phyloP scores from a whole-genome alignment of 78 protist genomes.

The Planoprotostelium fungivorum region DNA sequence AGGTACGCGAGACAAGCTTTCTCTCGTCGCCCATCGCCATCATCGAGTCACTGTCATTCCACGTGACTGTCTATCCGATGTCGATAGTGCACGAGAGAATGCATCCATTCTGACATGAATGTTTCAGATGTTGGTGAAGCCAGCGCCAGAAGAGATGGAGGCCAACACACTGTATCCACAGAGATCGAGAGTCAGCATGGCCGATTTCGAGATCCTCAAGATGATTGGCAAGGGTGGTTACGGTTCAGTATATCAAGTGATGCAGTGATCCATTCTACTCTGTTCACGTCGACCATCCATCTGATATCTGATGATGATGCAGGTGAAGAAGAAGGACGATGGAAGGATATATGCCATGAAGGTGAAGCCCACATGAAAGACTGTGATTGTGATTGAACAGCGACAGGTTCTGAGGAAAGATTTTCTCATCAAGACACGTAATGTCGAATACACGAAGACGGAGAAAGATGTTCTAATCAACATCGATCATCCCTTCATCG shows the following conservation, averaged over 20 bases:
- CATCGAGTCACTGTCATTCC: no score
- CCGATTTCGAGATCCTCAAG: background rate
- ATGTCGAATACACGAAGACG: slow-evolving; percentile 74
- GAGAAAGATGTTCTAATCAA: slow-evolving; percentile 77
- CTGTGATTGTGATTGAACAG: background rate
- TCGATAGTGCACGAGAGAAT: no score
- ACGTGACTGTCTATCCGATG: no score
- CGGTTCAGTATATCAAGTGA: background rate
- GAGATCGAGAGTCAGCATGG: background rate
- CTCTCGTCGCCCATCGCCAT: no score
- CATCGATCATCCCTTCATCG: slow-evolving; percentile 84
- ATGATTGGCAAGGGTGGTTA: background rate
- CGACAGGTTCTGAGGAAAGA: background rate
- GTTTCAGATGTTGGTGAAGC: background rate
- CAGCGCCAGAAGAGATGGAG: background rate
- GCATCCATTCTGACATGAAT: background rate
- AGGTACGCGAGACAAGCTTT: no score
- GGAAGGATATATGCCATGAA: background rate
- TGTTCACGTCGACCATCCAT: no score
- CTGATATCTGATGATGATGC: no score
- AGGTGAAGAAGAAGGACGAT: background rate
- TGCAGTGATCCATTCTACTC: background rate
- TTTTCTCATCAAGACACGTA: background rate
- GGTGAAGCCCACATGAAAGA: no score
- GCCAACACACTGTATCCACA: background rate